Base-by-base conservation (phyloP, 2,329 filamentous ascomycete genomes). In the Alternaria ventricosa region DNA sequence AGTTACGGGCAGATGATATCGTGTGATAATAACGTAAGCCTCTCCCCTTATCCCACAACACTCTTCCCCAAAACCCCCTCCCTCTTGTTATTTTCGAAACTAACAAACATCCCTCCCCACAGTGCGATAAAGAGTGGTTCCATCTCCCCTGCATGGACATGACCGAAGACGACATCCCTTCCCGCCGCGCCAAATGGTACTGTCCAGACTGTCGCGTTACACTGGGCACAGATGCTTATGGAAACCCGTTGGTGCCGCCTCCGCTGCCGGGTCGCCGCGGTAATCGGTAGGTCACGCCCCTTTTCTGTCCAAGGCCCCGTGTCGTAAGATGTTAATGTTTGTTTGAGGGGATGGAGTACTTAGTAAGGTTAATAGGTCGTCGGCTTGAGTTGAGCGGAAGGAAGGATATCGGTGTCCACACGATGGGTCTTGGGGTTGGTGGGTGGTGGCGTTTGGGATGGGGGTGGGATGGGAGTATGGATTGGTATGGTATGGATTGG, bases 91-190 rank as follows among this genome's bases (percentile, higher is more conserved):
- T 20, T 49, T 20, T 13, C 12, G 30, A 15, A 36, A 36, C 33
- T 36, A 36, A 36, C 33, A n/a, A 33, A 9, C 33, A 36, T 36
- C 13, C 13, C 33, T 20, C 47, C 28, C 33, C 30, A 15, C 83
- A 91, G 80, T 96, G 92, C 81, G 89, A 92, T 71, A 88, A 89
- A 66, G 92, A 95, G 79, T 96, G 92, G 92, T 96, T 95, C 78
- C 92, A 96, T 76, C 85, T 96, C 44, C 88, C 89, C 67, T 96
- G 92, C 73, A 90, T 96, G 6, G 89, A 86, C 6, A 83, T 96
- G 67, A 75, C 74, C 33, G 83, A 85, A 7, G 65, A 67, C 22
- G 87, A 89, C 23, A 87, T 92, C 63, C 92, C 92, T 11, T 87
- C 89, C 3, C 85, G 91, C 18, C 91, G 90, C 30, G 90, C 90